Evolutionary conservation across 2,329 filamentous ascomycete genomes (phyloP), one percentile per base, ranked within the genome.

Genomic region (Fusarium sp.): DNA sequence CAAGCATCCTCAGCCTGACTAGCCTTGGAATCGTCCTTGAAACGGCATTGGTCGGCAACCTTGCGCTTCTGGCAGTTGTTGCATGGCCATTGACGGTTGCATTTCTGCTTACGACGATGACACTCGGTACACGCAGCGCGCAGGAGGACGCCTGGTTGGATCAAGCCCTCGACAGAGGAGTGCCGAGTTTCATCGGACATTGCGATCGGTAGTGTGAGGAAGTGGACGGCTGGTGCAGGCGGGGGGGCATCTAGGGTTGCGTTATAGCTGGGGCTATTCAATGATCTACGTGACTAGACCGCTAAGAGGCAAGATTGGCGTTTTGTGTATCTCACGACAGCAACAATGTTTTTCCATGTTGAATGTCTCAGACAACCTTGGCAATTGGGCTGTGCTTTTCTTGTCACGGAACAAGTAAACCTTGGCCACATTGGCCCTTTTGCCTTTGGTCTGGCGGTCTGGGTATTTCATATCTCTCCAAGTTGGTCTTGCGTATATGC

Each of bases 111-210:
- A 3, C 56, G 48, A 2, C 56, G 56, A 49, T 59, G 55, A 9
- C 56, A 59, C 37, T 59, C 56, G 4, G 55, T 59, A 2, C 56
- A 59, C 2, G 56, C 41, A 14, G 56, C 59, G 21, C 36, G 48
- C 6, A 39, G 15, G 9, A 43, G 54, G 3, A 42, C 9, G 3
- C 54, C 56, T 29, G 42, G n/a, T 27, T 60, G 56, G 32, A 37
- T 2, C 11, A n/a, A 6, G 13, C 15, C 27, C 21, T 60, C 56
- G 2, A 19, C 3, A 6, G 55, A 39, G 5, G 37, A 4, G 1
- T 27, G 54, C 55, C 55, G 55, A 53, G 49, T 54, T 44, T 59
- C 56, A 33, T 59, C 56, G 48, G 56, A 27, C 56, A 59, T 59
- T 23, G 45, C 31, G 15, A 42, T 33, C 29, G 29, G 13, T 37